Evolutionary conservation across 176 grass and related monocot genomes (phyloP).

Genomic region (Coix lacrymajobi): DNA sequence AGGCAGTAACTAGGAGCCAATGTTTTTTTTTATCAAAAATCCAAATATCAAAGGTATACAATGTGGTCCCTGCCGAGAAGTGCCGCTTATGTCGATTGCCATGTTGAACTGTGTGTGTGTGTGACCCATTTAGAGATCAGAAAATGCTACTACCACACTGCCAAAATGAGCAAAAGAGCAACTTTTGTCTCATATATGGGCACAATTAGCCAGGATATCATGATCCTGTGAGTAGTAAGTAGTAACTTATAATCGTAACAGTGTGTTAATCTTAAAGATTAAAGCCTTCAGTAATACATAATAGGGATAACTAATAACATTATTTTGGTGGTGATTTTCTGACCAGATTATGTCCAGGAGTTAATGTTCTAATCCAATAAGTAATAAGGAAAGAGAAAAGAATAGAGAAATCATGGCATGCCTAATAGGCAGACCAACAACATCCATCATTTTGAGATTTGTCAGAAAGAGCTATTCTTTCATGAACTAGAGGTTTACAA

Average conservation of each 20-base stretch:
- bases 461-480: slow-evolving; percentile 28
- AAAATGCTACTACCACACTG: neutral
- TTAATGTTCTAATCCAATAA: neutral
- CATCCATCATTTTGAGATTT: neutral
- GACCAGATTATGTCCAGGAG: neutral
- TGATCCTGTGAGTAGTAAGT: neutral
- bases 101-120: neutral
- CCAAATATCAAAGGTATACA: neutral
- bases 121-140: neutral
- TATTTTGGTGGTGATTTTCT: neutral
- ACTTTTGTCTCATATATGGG: neutral
- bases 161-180: neutral
- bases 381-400: neutral
- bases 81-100: neutral
- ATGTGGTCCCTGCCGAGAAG: neutral
- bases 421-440: neutral
- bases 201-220: neutral
- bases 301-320: neutral
- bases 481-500: slow-evolving; percentile 42
- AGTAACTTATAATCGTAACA: neutral
- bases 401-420: neutral
- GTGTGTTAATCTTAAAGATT: neutral
- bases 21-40: neutral
- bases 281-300: neutral
- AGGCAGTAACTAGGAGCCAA: neutral